Base-by-base conservation (phyloP, 495 filamentous ascomycete species). In the Talaromyces borbonicus region DNA sequence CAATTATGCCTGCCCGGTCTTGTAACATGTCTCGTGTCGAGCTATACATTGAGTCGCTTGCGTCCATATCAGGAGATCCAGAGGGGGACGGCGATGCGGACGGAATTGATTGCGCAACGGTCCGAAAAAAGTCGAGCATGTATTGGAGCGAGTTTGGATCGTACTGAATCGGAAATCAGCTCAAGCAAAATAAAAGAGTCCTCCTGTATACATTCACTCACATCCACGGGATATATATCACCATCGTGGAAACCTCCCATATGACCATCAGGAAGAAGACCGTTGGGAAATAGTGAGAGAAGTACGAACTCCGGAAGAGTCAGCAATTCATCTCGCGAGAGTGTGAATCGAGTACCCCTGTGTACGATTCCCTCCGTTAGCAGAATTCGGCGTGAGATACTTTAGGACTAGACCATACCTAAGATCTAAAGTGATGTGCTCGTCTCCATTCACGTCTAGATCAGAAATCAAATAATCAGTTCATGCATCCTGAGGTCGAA, bases 91-190 rank as follows among this genome's bases (percentile, higher is more conserved):
- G 72, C 8, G 74, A 67, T 32, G 83, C 76, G 20, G 75, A 75
- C 8, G 90, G 89, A 43, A 99, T 96, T 23, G 85, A 90, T 57
- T 95, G 87, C 24, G 92, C 90, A 43, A 99, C 90, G 41, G 79
- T 80, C 32, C 92, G 87, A 73, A 99, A 99, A 68, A 99, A 99
- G 52, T 97, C 92, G 39, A 99, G 78, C 93, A 99, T 99, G 70
- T 97, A 99, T 64, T 96, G 87, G 20, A 99, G 77, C 27, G 89
- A 95, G 20, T 81, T 79, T 23, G 92, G 90, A 61, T 99, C 92
- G 66, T 97, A 99, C 92, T 98, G n/a, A 69, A 48, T 71, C 63
- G 40, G 46, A 55, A 24, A 31, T 26, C 40, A 43, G 30, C 48
- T 46, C 49, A 54, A 49, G 46, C 50, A 47, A 59, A 48, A 59